Percentiles rank a stretch among this genome's conserved stretches.
Conservation (phyloP, 345 rosid genomes). For the Acer negundo region DNA sequence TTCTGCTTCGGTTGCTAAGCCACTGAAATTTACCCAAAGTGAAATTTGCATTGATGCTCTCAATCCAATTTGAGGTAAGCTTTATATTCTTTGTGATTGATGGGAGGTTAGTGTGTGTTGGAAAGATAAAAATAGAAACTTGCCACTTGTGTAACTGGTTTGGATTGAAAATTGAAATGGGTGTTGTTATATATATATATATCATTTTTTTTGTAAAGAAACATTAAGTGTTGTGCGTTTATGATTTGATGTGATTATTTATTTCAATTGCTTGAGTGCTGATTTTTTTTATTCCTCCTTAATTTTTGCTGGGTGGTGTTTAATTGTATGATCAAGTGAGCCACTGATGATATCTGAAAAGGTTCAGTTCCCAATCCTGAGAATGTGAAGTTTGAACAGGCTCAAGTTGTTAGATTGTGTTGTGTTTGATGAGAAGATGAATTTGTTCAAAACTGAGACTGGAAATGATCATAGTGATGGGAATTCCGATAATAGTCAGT, state of each 20-base stretch:
- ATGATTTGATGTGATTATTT: slow-evolving; percentile 1
- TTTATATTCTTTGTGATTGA: background rate
- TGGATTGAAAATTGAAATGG: background rate
- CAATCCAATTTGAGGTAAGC: slow-evolving; percentile 15
- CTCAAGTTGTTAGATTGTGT: slow-evolving; percentile 27
- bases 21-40: background rate
- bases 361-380: slow-evolving; percentile 6
- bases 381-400: background rate
- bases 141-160: background rate
- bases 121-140: background rate
- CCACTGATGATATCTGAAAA: slow-evolving; percentile 3
- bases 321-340: slow-evolving; percentile 11
- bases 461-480: slow-evolving; percentile 25
- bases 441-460: slow-evolving; percentile 40
- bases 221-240: slow-evolving; percentile 7
- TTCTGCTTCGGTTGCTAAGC: background rate
- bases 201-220: too few species aligned
- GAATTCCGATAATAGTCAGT: slow-evolving; percentile 45
- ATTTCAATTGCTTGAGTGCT: slow-evolving; percentile 9
- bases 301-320: background rate
- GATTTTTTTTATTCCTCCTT: background rate
- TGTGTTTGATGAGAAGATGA: slow-evolving; percentile 33
- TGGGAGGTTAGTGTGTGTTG: background rate
- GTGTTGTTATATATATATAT: background rate
- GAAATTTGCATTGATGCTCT: background rate